Evolutionary conservation across 495 filamentous ascomycete genomes (phyloP), one percentile per base, ranked within the genome.

Genomic region (Patellaria atrata): DNA sequence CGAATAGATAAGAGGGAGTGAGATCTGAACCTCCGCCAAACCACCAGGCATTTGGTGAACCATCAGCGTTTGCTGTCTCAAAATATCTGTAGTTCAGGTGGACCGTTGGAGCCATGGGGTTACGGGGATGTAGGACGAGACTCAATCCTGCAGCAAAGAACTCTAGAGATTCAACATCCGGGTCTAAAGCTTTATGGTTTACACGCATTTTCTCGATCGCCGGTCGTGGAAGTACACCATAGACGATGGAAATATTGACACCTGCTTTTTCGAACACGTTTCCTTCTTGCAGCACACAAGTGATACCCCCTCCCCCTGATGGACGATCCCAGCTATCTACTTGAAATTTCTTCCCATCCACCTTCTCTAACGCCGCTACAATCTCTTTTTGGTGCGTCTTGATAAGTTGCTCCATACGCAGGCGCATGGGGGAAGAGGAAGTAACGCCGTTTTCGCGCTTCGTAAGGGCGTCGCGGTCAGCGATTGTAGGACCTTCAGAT

Each of bases 71-170:
- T 50, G 76, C 75, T 5, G 89, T 99, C 64, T 99, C 89, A 52
- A 99, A 99, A 63, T 99, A 99, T 3, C 89, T 71, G 65, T 99
- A 99, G 64, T 99, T 99, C 40, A 99, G 67, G 56, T 99, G 89
- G 14, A 99, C 86, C 0, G 89, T 99, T 0, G 89, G 89, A 13
- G 86, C 87, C 77, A 91, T 92, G 17, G 89, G 89, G 58, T 99
- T 99, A 22, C 70, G 60, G 5, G 89, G 89, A 55, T 96, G 89
- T 15, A 94, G 61, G 32, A 99, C 85, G 50, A 96, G 65, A 43
- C 84, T 93, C 27, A 99, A 60, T 2, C 89, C 89, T 1, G 89
- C 80, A 13, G 85, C 89, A 55, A 94, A 99, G 71, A 96, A 99
- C 37, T 77, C 78, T 28, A 99, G 63, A 26, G 69, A 78, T 17